These are phyloP conservation scores for Closterium sp. DNA, from an alignment of 139 green algal species.

Conservation along the genomic window DNA sequence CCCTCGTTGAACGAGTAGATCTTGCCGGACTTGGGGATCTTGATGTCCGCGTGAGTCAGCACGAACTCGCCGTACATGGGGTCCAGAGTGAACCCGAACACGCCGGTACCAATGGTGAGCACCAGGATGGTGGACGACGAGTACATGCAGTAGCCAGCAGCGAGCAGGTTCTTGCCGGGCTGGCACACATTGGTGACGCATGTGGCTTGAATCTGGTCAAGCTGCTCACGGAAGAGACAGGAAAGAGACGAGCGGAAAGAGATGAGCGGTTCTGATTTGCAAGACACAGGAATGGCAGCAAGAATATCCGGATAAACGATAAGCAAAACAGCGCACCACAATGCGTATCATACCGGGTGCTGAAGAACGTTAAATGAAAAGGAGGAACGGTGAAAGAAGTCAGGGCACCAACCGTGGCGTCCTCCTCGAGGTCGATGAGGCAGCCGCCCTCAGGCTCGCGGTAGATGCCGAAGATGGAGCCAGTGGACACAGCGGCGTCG, in stretches of 20 bases:
- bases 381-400: not conserved
- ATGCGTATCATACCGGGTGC: no score
- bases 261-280: no score
- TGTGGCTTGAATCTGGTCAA: constrained; percentile 55
- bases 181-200: constrained; percentile 91
- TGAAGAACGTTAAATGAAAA: not conserved
- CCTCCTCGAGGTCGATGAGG: constrained; percentile 42
- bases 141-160: constrained; percentile 95
- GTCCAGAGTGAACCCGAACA: constrained; percentile 78
- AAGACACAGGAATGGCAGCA: no score
- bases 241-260: constrained; percentile 68
- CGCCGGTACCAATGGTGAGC: constrained; percentile 84
- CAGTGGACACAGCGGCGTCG: constrained; percentile 87
- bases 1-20: constrained; percentile 99
- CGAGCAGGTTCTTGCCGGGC: constrained; percentile 83
- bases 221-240: constrained; percentile 41
- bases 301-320: no score
- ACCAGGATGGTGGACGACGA: constrained; percentile 84
- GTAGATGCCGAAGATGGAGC: constrained; percentile 97
- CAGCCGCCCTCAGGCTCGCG: constrained; percentile 38
- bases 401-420: constrained; percentile 7
- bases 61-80: constrained; percentile 61
- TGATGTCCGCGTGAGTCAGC: constrained; percentile 58
- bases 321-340: not conserved
- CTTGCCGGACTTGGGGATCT: constrained; percentile 83